These are phyloP conservation scores for Byssochlamys sp. DNA, from an alignment of 2,329 filamentous ascomycete genomes.

Conservation along the genomic window DNA sequence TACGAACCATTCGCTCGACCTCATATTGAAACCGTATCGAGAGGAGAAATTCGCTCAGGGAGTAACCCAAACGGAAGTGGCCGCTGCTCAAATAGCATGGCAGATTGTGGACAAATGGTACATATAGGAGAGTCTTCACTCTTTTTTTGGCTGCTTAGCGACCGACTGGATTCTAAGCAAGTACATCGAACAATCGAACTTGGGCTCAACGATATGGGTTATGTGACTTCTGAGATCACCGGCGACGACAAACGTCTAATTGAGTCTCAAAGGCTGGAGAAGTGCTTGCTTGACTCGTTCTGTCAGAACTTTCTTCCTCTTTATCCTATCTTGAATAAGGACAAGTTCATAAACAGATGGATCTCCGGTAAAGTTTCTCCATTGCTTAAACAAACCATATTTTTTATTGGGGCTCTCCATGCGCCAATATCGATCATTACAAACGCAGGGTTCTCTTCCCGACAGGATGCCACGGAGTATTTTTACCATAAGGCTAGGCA, in stretches of 20 bases:
- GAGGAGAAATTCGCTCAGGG: not conserved
- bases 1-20: not conserved
- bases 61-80: not conserved
- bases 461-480: not conserved
- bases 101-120: not conserved
- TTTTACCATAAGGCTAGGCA: not conserved
- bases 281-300: not conserved
- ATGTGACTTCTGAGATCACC: not conserved
- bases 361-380: not conserved
- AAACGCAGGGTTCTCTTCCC: not conserved
- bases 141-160: not conserved
- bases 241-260: not conserved
- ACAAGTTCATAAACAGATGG: not conserved
- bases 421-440: not conserved
- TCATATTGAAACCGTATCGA: not conserved
- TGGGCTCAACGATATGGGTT: not conserved
- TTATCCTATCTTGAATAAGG: not conserved
- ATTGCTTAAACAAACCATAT: not conserved
- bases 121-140: not conserved
- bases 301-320: not conserved
- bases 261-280: not conserved
- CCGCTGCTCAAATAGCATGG: not conserved
- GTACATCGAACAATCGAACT: not conserved
- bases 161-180: not conserved
- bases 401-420: not conserved